Evolutionary conservation across 306 rosid species (phyloP).

Genomic region (Dalbergia oliveri): DNA sequence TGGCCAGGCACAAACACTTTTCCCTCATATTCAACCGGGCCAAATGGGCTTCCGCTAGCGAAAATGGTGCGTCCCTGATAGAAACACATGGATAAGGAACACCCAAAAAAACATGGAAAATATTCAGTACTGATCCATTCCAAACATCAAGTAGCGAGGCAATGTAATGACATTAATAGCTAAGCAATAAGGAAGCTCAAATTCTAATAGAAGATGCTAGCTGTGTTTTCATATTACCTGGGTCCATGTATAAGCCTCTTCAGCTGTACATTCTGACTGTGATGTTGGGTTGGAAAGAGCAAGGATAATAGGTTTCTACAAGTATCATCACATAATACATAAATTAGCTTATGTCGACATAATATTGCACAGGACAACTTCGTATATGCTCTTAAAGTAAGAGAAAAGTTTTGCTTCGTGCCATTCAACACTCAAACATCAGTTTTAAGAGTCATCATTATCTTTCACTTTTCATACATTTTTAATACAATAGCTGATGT

Average conservation of each 20-base stretch:
- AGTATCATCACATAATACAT: constrained; percentile 13
- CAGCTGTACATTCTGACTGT: constrained; percentile 65
- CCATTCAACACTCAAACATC: too few species aligned
- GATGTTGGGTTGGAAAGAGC: constrained; percentile 63
- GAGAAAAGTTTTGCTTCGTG: too few species aligned
- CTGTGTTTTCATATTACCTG: constrained; percentile 45
- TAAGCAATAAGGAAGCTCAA: not conserved
- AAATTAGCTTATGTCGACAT: constrained; percentile 36
- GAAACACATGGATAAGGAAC: constrained; percentile 30
- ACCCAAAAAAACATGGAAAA: not conserved
- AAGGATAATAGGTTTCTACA: constrained; percentile 57
- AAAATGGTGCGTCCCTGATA: constrained; percentile 84
- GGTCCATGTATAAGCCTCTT: constrained; percentile 60
- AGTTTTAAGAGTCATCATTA: too few species aligned
- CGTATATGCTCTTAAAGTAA: too few species aligned
- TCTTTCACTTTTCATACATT: too few species aligned
- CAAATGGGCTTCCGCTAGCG: constrained; percentile 95
- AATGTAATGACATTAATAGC: not conserved
- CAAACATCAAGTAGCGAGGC: not conserved
- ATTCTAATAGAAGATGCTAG: constrained; percentile 4
- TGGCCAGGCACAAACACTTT: constrained; percentile 85
- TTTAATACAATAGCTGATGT: too few species aligned
- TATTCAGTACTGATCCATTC: constrained; percentile 10
- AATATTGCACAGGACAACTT: not conserved
- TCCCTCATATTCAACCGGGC: constrained; percentile 81